Conservation (phyloP, 129 eudicot species). For the Helianthus annuus region DNA sequence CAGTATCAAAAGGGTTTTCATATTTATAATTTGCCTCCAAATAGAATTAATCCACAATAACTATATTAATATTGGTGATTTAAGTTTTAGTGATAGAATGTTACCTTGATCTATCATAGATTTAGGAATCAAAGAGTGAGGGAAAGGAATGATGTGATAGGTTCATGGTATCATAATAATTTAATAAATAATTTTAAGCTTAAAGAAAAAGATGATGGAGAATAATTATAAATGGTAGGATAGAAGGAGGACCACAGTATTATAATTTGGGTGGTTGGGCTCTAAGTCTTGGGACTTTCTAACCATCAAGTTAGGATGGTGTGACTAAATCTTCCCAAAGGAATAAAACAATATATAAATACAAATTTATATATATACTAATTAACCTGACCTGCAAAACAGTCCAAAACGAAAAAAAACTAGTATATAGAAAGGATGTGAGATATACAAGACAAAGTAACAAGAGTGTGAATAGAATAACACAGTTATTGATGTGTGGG, state of each 20-base stretch:
- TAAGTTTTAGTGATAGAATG: neutral
- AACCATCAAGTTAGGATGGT: slow-evolving; percentile 42
- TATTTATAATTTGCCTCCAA: neutral
- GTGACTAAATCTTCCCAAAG: slow-evolving; percentile 38
- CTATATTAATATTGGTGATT: neutral
- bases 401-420: slow-evolving; percentile 30
- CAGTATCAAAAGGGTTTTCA: neutral
- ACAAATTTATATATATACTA: neutral
- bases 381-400: slow-evolving; percentile 12
- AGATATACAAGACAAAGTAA: slow-evolving; percentile 34
- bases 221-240: slow-evolving; percentile 32
- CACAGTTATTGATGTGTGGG: slow-evolving; percentile 36
- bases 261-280: slow-evolving; percentile 49
- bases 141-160: slow-evolving; percentile 24
- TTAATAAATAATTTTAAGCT: slow-evolving; percentile 7
- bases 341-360: neutral
- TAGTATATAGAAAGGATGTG: slow-evolving; percentile 10
- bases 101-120: neutral
- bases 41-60: neutral
- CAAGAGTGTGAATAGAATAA: slow-evolving; percentile 33
- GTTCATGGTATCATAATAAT: slow-evolving; percentile 18
- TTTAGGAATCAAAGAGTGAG: slow-evolving; percentile 15
- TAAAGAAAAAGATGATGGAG: slow-evolving; percentile 30
- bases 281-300: slow-evolving; percentile 41
- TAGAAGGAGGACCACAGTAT: slow-evolving; percentile 42